Base-by-base conservation (phyloP, 352 stramenopile genomes). In the Blastocystis hominis region DNA sequence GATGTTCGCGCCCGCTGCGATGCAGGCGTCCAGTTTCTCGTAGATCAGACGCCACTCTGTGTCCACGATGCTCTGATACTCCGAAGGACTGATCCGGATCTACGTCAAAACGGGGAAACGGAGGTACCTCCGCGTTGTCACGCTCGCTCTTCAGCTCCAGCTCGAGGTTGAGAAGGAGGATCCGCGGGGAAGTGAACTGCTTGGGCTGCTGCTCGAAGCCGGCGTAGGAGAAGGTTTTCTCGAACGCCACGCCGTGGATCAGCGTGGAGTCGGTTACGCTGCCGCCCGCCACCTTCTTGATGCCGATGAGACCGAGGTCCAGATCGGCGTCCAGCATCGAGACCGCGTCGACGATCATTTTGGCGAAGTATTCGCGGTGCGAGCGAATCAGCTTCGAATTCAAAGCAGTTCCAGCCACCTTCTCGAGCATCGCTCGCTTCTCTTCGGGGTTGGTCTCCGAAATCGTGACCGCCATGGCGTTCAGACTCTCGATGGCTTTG, bases 131-230 rank as follows among this genome's bases (percentile, higher is more conserved):
- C 55, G 96, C 96, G 91, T 98, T 98, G 91, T 98, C 96, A 91
- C 98, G 98, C 91, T 99, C 96, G 46, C 92, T 96, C 92, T 98
- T 99, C 72, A 99, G 92, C 91, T 99, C 96, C 46, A 99, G 90
- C 91, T 99, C 96, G 9, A 99, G 95, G 90, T 98, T 98, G 44
- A 99, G 90, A 40, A 98, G 91, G 59, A 99, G 89, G 69, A 98
- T 96, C 89, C 97, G 97, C 0, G 96, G 95, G 91, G 97, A 94
- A 17, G 91, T 89, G 89, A 98, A 98, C 69, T 93, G 93, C 92
- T 99, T 99, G 56, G 96, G 96, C 93, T 98, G 97, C 93, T 98
- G 96, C 91, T 99, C 96, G 89, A 98, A 98, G n/a, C 96, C 96
- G 6, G 96, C 96, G 90, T 99, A 99, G 72, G 94, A 97, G 90